Conservation (phyloP, 2,329 filamentous ascomycete species). For the Lomentospora prolificans region DNA sequence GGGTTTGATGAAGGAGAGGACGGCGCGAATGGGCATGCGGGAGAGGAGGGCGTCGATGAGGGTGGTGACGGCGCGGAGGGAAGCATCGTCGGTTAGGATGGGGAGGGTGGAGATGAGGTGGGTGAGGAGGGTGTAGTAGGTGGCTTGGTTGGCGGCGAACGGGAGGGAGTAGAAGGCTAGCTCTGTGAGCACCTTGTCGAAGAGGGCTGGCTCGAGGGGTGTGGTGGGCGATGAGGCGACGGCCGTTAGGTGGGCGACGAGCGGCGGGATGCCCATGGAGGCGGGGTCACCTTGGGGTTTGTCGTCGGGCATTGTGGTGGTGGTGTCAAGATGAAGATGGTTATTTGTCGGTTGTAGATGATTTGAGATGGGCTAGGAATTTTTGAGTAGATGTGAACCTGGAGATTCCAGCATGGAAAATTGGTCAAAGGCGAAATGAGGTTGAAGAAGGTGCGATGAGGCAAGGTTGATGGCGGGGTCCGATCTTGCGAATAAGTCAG, state of each 20-base stretch:
- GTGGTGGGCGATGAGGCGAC: background rate
- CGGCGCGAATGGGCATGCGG: slow-evolving; percentile 6
- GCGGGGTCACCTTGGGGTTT: slow-evolving; percentile 6
- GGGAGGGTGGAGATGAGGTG: slow-evolving; percentile 4
- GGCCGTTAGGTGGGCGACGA: slow-evolving; percentile 2
- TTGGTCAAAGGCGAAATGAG: too few relatives aligned
- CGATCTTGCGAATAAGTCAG: background rate
- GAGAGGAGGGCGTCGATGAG: slow-evolving; percentile 6
- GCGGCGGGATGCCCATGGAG: slow-evolving; percentile 7
- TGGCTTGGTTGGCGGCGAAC: slow-evolving; percentile 1
- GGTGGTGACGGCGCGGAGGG: slow-evolving; percentile 2
- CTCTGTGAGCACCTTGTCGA: slow-evolving; percentile 4
- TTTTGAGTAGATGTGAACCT: background rate
- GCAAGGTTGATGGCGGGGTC: background rate
- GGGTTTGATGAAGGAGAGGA: background rate
- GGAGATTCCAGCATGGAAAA: too few relatives aligned
- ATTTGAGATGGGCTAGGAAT: background rate
- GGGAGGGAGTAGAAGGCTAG: slow-evolving; percentile 5
- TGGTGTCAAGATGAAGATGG: background rate
- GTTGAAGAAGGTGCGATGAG: background rate
- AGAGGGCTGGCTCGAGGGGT: background rate
- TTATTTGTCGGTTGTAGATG: background rate
- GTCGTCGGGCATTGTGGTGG: background rate
- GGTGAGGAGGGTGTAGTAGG: slow-evolving; percentile 7
- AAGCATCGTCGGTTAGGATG: background rate